Evolutionary conservation across 2,329 filamentous ascomycete species (phyloP).

Genomic region (Amphichorda felina): DNA sequence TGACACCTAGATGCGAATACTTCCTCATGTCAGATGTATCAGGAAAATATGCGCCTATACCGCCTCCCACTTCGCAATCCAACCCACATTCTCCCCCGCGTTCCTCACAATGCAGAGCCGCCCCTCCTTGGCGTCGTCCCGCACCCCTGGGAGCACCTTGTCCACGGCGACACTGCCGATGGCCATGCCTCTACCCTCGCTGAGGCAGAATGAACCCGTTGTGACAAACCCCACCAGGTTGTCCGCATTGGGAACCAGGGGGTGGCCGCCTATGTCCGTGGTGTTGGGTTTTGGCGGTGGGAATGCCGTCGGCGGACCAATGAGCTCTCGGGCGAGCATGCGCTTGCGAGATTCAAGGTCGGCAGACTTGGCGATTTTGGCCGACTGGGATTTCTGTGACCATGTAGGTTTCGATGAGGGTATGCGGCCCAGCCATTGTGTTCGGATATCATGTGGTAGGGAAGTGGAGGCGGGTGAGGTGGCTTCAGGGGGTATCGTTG

Average conservation of each 20-base stretch:
- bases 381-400: neutral
- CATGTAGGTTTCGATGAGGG: conserved; percentile 8
- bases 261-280: conserved; percentile 44
- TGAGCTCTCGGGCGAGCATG: conserved; percentile 34
- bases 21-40: too few species aligned
- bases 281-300: conserved; percentile 23
- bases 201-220: conserved; percentile 71
- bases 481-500: conserved; percentile 22
- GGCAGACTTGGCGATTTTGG: neutral
- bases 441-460: conserved; percentile 40
- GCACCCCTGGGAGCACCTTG: conserved; percentile 33
- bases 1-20: too few species aligned
- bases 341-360: conserved; percentile 19
- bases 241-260: conserved; percentile 56
- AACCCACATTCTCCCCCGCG: conserved; percentile 65
- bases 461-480: conserved; percentile 6
- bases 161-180: conserved; percentile 58
- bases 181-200: conserved; percentile 62
- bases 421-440: conserved; percentile 58
- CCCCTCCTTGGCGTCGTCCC: conserved; percentile 25
- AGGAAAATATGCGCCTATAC: too few species aligned
- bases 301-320: conserved; percentile 19
- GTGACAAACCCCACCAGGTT: conserved; percentile 89
- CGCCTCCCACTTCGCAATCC: conserved; percentile 69
- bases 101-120: conserved; percentile 70